phyloP scores from a whole-genome alignment of 257 asterid genomes.

The Sherardia arvensis region DNA sequence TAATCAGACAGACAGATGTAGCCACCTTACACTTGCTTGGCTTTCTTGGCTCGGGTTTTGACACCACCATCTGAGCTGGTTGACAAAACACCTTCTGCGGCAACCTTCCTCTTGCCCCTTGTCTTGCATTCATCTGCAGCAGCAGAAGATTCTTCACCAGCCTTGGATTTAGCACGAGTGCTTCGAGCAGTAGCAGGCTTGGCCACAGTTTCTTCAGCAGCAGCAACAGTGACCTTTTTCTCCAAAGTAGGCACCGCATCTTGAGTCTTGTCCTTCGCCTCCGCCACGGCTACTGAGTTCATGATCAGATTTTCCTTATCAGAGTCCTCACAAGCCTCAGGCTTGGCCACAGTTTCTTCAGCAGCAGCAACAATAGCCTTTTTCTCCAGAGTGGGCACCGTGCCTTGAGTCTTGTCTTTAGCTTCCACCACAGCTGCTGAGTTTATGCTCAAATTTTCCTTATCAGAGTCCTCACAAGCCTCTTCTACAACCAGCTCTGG shows the following conservation, averaged over 20 bases:
- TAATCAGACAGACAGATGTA: not conserved
- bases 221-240: constrained; percentile 11
- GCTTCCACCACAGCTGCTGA: constrained; percentile 21
- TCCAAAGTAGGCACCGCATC: constrained; percentile 8
- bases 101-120: constrained; percentile 6
- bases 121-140: not conserved
- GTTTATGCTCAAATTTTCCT: constrained; percentile 24
- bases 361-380: not conserved
- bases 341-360: constrained; percentile 5
- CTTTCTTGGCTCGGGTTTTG: constrained; percentile 5
- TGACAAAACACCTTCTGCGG: not conserved
- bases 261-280: constrained; percentile 21
- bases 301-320: constrained; percentile 27
- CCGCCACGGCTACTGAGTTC: constrained; percentile 21
- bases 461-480: constrained; percentile 22
- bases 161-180: not conserved
- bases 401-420: constrained; percentile 19
- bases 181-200: constrained; percentile 3
- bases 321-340: constrained; percentile 20
- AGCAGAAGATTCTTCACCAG: not conserved
- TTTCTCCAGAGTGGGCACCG: constrained; percentile 13
- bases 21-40: not conserved
- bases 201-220: constrained; percentile 7
- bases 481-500: constrained; percentile 18
- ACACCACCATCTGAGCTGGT: not conserved